Conservation (phyloP, 169 alveolate genomes). For the Eimeria praecox region DNA sequence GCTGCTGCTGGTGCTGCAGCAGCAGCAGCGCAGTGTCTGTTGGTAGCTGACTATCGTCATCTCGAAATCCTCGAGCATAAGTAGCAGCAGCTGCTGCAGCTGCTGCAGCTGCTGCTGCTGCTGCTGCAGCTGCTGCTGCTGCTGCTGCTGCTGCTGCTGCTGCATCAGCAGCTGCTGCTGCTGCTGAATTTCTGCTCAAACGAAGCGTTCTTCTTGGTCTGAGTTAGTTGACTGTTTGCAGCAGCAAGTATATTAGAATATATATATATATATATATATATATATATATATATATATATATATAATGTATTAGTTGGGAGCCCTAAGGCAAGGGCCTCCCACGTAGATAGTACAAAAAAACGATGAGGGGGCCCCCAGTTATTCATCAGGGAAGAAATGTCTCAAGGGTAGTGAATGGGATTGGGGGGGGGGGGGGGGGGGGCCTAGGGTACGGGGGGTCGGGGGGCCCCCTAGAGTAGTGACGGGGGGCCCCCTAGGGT, state of each 20-base stretch:
- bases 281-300: neutral
- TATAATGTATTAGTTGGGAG: neutral
- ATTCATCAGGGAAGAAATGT: no score
- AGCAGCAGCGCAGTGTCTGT: constrained; percentile 18
- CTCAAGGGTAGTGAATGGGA: no score
- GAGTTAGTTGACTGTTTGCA: constrained; percentile 36
- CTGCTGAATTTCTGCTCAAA: constrained; percentile 22
- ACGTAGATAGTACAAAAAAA: neutral
- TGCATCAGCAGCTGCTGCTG: constrained; percentile 42
- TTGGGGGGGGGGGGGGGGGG: no score
- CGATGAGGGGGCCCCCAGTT: neutral
- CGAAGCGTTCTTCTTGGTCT: constrained; percentile 19
- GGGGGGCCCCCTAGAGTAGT: neutral
- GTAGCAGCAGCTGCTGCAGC: constrained; percentile 12
- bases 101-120: neutral
- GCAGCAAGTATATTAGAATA: neutral
- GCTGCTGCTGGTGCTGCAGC: constrained; percentile 44
- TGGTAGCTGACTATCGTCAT: constrained; percentile 22
- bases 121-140: neutral
- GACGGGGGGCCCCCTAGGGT: neutral
- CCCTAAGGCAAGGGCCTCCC: neutral
- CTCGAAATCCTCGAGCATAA: neutral
- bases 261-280: neutral
- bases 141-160: constrained; percentile 46
- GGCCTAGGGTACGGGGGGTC: no score